Base-by-base conservation (phyloP, 2,329 filamentous ascomycete species). In the Curvularia sp. region DNA sequence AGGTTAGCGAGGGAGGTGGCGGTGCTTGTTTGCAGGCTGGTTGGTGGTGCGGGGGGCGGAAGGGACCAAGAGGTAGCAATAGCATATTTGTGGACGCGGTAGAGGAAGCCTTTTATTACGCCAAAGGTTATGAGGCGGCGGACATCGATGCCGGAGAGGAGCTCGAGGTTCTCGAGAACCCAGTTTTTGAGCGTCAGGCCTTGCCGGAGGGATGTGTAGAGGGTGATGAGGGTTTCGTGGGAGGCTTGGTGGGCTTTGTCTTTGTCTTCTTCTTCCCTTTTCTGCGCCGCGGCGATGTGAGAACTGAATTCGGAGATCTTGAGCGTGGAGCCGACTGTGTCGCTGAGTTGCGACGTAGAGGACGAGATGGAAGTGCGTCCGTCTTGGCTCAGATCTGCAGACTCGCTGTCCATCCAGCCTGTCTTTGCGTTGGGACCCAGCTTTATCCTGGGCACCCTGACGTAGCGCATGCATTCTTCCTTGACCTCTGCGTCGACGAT, bases 91-190 rank as follows among this genome's bases (percentile, higher is more conserved):
- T 98, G 92, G 41, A 97, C 89, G 33, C 95, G 87, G 77, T 97
- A 97, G 24, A 99, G 80, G 66, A 96, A 91, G 15, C 94, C 93
- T 79, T 98, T 98, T 76, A 98, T 96, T 58, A 97, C 86, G 57
- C 94, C 95, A 71, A 98, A 99, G 58, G 96, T 96, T 63, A 98
- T 92, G 63, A 99, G 89, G 28, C 95, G 89, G 12, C 95, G 87
- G 55, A 97, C 87, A 75, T 99, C 95, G 57, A 99, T 88, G 70
- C 89, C 89, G 12, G 85, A 82, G 8, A 97, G 83, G 39, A 90
- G 80, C 41, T 89, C 86, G 65, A 88, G 85, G 76, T 96, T 90
- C 31, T 88, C 83, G 58, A 90, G 84, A 65, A 95, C 88, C 92
- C 93, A 98, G 74, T 94, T 91, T 72, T 90, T 90, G 12, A 98